A percentile compares a stretch with the other conserved stretches of the same genome.
Evolutionary conservation across 495 filamentous ascomycete genomes (phyloP).

Genomic region (Hyaloscypha hepaticicola): DNA sequence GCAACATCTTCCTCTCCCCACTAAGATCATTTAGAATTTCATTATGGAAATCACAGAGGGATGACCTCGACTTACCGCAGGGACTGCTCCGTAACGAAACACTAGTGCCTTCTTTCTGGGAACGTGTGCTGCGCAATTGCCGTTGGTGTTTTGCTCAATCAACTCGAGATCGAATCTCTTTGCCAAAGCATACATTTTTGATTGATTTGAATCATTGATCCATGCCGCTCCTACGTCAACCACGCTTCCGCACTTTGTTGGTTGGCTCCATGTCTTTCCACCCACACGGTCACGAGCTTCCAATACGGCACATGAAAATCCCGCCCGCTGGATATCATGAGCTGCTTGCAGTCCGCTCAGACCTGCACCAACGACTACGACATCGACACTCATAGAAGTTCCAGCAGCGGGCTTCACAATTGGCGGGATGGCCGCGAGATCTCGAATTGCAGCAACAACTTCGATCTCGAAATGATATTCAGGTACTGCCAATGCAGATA

Average conservation of each 20-base stretch:
- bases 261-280: slow-evolving; percentile 45
- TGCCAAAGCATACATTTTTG: slow-evolving; percentile 37
- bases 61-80: slow-evolving; percentile 30
- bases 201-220: slow-evolving; percentile 53
- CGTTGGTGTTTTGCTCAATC: slow-evolving; percentile 43
- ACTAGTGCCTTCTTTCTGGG: slow-evolving; percentile 25
- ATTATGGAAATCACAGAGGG: not conserved
- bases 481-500: slow-evolving; percentile 34
- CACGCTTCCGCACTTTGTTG: slow-evolving; percentile 24
- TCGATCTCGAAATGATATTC: slow-evolving; percentile 40
- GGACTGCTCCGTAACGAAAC: slow-evolving; percentile 36
- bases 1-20: not conserved
- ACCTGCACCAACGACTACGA: slow-evolving; percentile 53
- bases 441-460: slow-evolving; percentile 33
- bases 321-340: slow-evolving; percentile 37
- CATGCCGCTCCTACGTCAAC: slow-evolving; percentile 53
- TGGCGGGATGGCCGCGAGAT: slow-evolving; percentile 2
- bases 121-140: slow-evolving; percentile 38
- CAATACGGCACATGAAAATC: slow-evolving; percentile 43
- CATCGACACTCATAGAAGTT: slow-evolving; percentile 32
- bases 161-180: slow-evolving; percentile 40
- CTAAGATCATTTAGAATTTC: not conserved
- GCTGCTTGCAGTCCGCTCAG: slow-evolving; percentile 51
- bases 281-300: slow-evolving; percentile 53
- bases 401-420: not conserved